phyloP scores from a whole-genome alignment of 2,329 filamentous ascomycete genomes.

The Aaosphaeria pasadenensis region DNA sequence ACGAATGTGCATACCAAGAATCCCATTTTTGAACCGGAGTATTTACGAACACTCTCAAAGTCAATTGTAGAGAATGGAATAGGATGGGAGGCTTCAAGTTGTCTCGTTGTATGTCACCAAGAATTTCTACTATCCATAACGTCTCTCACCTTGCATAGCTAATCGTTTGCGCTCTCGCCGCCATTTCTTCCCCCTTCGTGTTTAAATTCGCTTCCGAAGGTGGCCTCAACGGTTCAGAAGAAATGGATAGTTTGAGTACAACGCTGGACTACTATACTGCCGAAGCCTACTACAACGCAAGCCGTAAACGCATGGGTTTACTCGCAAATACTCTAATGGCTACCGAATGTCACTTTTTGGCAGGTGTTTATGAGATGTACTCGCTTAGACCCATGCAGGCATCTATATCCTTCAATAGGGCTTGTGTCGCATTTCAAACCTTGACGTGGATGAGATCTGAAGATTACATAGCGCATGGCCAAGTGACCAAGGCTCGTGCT shows the following conservation, averaged over 20 bases:
- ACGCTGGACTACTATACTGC: constrained; percentile 17
- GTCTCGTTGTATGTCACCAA: constrained; percentile 23
- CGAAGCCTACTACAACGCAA: constrained; percentile 26
- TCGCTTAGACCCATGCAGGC: constrained; percentile 28
- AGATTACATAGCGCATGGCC: constrained; percentile 4
- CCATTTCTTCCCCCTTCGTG: constrained; percentile 19
- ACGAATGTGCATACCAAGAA: constrained; percentile 34
- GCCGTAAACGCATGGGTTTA: constrained; percentile 29
- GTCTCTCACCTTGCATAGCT: constrained; percentile 11
- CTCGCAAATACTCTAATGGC: constrained; percentile 24
- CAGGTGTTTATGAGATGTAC: constrained; percentile 35
- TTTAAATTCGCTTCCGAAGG: neutral
- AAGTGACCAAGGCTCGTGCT: constrained; percentile 17
- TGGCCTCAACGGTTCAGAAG: too few relatives aligned
- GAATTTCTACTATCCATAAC: neutral
- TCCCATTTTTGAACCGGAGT: constrained; percentile 25
- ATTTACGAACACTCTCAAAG: constrained; percentile 17
- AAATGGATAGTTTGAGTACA: neutral
- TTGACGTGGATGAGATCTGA: constrained; percentile 6
- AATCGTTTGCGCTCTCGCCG: constrained; percentile 29
- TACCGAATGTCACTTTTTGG: constrained; percentile 31
- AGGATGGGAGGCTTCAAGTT: constrained; percentile 24
- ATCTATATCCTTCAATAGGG: constrained; percentile 29
- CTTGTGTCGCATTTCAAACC: constrained; percentile 21
- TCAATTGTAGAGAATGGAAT: constrained; percentile 21